Percentiles rank a stretch among this genome's conserved stretches.
Conservation (phyloP, 306 rosid genomes). For the Amphicarpaea edgeworthii region DNA sequence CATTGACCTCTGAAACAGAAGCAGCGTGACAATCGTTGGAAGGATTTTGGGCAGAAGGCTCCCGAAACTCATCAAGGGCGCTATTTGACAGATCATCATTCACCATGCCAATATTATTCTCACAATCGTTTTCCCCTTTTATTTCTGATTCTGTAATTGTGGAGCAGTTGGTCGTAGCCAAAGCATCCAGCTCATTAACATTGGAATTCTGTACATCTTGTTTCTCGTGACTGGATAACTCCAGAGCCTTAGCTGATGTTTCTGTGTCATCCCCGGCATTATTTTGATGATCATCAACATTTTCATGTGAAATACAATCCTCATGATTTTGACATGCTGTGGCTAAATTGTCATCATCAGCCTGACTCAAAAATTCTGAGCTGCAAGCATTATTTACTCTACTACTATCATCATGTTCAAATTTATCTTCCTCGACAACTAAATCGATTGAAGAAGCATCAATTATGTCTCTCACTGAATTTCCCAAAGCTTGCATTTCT, state of each 20-base stretch:
- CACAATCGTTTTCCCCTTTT: constrained; percentile 53
- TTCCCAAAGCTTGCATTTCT: constrained; percentile 50
- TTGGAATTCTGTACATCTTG: constrained; percentile 25
- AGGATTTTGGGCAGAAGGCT: constrained; percentile 50
- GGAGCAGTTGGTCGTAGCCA: constrained; percentile 46
- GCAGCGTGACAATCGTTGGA: constrained; percentile 43
- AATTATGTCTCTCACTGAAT: constrained; percentile 52
- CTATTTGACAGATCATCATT: constrained; percentile 55
- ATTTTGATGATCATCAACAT: constrained; percentile 49
- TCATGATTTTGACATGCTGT: constrained; percentile 45
- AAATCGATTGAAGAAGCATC: constrained; percentile 48
- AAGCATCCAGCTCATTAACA: constrained; percentile 53
- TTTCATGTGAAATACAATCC: constrained; percentile 44
- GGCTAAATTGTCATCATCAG: constrained; percentile 40
- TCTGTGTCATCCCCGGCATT: constrained; percentile 48
- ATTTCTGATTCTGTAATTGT: constrained; percentile 54
- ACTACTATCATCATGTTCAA: constrained; percentile 43
- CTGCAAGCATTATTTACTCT: constrained; percentile 54
- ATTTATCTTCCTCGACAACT: constrained; percentile 55
- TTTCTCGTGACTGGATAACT: constrained; percentile 58
- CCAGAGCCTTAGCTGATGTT: constrained; percentile 46
- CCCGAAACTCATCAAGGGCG: constrained; percentile 49
- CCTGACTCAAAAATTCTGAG: constrained; percentile 50
- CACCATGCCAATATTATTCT: constrained; percentile 45
- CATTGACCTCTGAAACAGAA: constrained; percentile 54